phyloP scores from a whole-genome alignment of 306 rosid genomes.

The Inga laurina region DNA sequence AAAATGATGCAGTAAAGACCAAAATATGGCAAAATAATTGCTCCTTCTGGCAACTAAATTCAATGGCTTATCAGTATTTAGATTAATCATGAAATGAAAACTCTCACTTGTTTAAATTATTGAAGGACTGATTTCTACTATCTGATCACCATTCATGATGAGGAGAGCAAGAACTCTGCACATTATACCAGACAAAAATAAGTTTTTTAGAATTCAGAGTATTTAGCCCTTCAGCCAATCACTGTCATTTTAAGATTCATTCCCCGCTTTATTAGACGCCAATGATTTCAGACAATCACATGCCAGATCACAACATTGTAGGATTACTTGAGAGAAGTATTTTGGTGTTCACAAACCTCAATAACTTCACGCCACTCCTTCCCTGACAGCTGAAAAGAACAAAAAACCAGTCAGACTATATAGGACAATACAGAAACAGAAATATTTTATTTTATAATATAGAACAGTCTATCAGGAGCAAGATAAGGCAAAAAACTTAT shows the following conservation, averaged over 20 bases:
- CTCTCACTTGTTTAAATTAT: slow-evolving; percentile 50
- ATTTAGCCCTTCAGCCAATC: slow-evolving; percentile 40
- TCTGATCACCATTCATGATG: slow-evolving; percentile 48
- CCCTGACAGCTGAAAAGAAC: slow-evolving; percentile 47
- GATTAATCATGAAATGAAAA: slow-evolving; percentile 39
- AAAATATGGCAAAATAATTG: neutral
- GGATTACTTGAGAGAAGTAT: slow-evolving; percentile 29
- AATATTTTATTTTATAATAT: slow-evolving; percentile 11
- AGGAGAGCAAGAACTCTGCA: slow-evolving; percentile 55
- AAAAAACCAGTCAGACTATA: slow-evolving; percentile 32
- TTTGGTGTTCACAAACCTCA: slow-evolving; percentile 49
- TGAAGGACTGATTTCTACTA: slow-evolving; percentile 47
- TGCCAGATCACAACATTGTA: slow-evolving; percentile 18
- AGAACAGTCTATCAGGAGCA: slow-evolving; percentile 7
- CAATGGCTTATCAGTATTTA: slow-evolving; percentile 3
- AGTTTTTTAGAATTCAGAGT: slow-evolving; percentile 35
- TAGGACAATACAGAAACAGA: slow-evolving; percentile 21
- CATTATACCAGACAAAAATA: slow-evolving; percentile 40
- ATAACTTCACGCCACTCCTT: slow-evolving; percentile 48
- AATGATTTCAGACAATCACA: slow-evolving; percentile 32
- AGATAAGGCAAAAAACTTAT: neutral
- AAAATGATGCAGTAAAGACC: neutral
- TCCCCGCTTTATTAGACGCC: slow-evolving; percentile 35
- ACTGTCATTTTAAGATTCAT: slow-evolving; percentile 30
- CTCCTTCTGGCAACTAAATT: neutral